Evolutionary conservation across 805 yeast genomes (phyloP), one percentile per base, ranked within the genome.

Genomic region (Scheffersomyces ergatensis): DNA sequence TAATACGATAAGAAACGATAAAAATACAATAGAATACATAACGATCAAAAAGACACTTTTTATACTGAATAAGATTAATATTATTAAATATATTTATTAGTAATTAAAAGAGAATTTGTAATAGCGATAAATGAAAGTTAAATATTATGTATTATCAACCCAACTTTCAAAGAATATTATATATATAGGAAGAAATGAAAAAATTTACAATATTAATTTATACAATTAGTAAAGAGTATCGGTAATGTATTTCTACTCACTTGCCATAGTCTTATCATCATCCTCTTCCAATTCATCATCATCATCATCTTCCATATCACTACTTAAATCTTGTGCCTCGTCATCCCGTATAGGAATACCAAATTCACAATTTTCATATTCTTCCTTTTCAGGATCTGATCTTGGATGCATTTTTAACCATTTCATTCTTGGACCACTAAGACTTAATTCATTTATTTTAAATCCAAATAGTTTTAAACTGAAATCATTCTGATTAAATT

Each of bases 391-490:
- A 33, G 70, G 78, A 15, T 66, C 73, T 3, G 80, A 74, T 33
- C 67, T 66, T 3, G 98, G 98, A 48, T 77, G 71, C 59, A 80
- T 82, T 52, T 98, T 78, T 46, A 92, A 72, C 99, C 99, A 93
- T 54, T 76, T 77, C 98, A 93, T 93, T 51, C 98, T 77, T n/a
- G 95, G 90, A 0, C 99, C 99, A 36, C 85, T 75, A 23, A 76
- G 67, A 34, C 95, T 83, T 40, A 67, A 57, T 57, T 87, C 92
- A 53, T 85, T 79, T 21, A 93, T 73, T 50, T 78, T 78, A 70
- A 93, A 93, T 1, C 99, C 99, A 66, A 87, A 93, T 35, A 90
- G 74, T 58, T 82, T 86, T 55, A 89, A 75, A 37, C 86, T 85
- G 58, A 76, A 83, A 44, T 71, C 77, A 48, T 71, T 67, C 51